Conservation (phyloP, 148 eudicot species). For the Rhododendron ovatum region DNA sequence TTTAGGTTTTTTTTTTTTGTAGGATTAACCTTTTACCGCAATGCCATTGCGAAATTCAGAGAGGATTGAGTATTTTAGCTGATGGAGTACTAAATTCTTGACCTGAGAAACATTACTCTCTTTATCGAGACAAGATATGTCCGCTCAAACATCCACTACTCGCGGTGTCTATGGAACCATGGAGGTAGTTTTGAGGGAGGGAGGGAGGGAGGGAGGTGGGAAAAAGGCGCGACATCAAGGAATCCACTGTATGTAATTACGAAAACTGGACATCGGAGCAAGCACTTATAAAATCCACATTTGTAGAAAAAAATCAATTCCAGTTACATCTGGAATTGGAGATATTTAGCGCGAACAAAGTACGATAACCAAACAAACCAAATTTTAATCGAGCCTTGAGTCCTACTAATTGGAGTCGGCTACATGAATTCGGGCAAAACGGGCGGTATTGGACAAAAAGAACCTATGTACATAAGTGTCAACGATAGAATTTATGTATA, state of each 20-base stretch:
- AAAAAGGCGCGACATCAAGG: neutral
- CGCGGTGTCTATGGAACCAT: neutral
- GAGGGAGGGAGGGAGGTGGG: neutral
- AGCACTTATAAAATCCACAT: neutral
- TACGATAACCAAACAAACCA: neutral
- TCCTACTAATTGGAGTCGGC: neutral
- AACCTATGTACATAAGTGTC: neutral
- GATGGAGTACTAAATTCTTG: too few relatives aligned
- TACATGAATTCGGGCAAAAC: neutral
- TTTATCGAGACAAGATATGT: too few relatives aligned
- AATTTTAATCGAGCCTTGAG: neutral
- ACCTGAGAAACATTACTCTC: too few relatives aligned
- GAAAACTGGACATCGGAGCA: too few relatives aligned
- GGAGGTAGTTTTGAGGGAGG: neutral
- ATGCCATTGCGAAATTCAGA: too few relatives aligned
- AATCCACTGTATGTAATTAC: neutral
- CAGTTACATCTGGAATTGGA: neutral
- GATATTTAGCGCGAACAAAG: neutral
- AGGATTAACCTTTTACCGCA: too few relatives aligned
- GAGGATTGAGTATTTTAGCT: too few relatives aligned
- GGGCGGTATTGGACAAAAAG: neutral
- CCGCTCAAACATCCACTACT: too few relatives aligned
- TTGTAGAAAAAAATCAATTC: neutral
- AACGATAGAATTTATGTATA: neutral
- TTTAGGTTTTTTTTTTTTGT: too few relatives aligned